phyloP scores from a whole-genome alignment of 2,329 filamentous ascomycete species.

The Elsinoe australis region DNA sequence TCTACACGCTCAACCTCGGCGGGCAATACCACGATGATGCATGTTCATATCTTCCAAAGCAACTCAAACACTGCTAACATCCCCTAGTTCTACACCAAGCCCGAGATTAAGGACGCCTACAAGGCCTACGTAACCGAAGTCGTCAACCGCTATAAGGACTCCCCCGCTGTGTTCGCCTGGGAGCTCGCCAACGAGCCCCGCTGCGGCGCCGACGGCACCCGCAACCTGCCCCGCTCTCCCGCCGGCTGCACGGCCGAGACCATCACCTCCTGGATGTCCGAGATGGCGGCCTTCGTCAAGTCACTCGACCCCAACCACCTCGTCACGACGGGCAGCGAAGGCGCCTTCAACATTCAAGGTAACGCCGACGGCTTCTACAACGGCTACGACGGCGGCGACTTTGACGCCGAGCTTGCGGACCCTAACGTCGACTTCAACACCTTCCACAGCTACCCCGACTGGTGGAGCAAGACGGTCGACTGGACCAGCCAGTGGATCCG shows the following conservation, averaged over 20 bases:
- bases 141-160: slow-evolving; percentile 52
- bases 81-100: slow-evolving; percentile 20
- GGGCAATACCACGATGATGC: slow-evolving; percentile 47
- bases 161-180: slow-evolving; percentile 57
- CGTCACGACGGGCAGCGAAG: slow-evolving; percentile 48
- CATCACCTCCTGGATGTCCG: slow-evolving; percentile 44
- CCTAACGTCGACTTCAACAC: slow-evolving; percentile 47
- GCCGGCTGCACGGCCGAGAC: slow-evolving; percentile 33
- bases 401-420: slow-evolving; percentile 39
- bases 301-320: slow-evolving; percentile 45
- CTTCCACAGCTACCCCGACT: slow-evolving; percentile 51
- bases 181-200: slow-evolving; percentile 61
- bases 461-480: slow-evolving; percentile 46
- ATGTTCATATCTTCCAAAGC: neutral
- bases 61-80: slow-evolving; percentile 5
- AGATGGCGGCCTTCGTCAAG: slow-evolving; percentile 51
- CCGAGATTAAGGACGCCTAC: slow-evolving; percentile 36
- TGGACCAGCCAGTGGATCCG: slow-evolving; percentile 51
- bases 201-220: slow-evolving; percentile 51
- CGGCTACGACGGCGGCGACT: slow-evolving; percentile 46
- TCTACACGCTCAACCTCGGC: slow-evolving; percentile 50
- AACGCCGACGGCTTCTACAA: slow-evolving; percentile 27
- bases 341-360: slow-evolving; percentile 20
- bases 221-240: slow-evolving; percentile 40
- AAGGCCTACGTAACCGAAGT: slow-evolving; percentile 54